Evolutionary conservation across 768 basidiomycete species (phyloP).

Genomic region (Porphyrellus cyaneotinctus): DNA sequence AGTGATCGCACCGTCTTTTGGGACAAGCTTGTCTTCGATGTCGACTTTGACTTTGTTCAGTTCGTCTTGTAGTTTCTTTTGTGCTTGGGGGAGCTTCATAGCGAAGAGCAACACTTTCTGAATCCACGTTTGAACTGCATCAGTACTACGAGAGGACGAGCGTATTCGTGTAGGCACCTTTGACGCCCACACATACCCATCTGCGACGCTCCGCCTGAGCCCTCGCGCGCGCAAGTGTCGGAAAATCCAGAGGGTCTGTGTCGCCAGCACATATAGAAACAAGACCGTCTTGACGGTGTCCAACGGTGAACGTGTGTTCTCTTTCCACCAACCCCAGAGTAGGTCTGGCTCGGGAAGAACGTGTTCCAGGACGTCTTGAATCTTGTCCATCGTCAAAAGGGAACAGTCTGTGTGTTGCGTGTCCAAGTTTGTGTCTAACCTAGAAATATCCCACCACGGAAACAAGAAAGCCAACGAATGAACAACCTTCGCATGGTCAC

Average conservation of each 20-base stretch:
- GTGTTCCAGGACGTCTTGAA: conserved; percentile 5
- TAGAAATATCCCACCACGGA: no score
- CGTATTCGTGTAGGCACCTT: conserved; percentile 12
- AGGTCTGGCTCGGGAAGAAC: not conserved
- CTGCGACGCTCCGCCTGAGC: conserved; percentile 21
- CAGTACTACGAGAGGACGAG: not conserved
- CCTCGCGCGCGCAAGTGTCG: conserved; percentile 40
- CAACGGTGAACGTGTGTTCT: conserved; percentile 15
- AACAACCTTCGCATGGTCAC: conserved; percentile 57
- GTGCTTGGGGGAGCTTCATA: conserved; percentile 58
- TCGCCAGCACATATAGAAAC: conserved; percentile 32
- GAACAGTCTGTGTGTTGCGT: no score
- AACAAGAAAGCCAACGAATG: no score
- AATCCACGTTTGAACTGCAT: no score
- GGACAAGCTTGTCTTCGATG: conserved; percentile 66
- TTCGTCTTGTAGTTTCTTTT: conserved; percentile 55
- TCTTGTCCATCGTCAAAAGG: conserved; percentile 3
- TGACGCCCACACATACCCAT: conserved; percentile 28
- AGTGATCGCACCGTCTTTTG: conserved; percentile 55
- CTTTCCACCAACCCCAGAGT: conserved; percentile 14
- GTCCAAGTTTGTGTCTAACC: no score
- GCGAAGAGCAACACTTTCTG: conserved; percentile 55
- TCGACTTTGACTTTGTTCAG: conserved; percentile 60
- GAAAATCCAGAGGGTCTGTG: conserved; percentile 23
- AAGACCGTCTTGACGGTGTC: conserved; percentile 33